Evolutionary conservation across 129 eudicot species (phyloP), one percentile per base, ranked within the genome.

Genomic region (Silybum marianum): DNA sequence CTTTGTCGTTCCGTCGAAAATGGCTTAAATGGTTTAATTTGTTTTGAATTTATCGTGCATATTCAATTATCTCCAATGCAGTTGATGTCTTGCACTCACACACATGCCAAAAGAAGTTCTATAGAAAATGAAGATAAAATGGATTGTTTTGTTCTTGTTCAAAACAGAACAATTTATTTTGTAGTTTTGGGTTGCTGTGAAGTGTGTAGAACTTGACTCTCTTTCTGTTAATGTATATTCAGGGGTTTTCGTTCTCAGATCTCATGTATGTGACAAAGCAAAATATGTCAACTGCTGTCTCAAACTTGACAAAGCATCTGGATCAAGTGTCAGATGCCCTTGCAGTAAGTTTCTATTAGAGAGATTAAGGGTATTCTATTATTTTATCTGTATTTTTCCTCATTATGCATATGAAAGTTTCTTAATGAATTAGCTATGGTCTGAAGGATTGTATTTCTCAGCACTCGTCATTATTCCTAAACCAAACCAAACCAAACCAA

Each of bases 251-350:
- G 65, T 93, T 93, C 86, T 86, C 97, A 19, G 98, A 93, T 84
- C 91, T 93, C 79, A 93, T 93, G 98, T 93, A 93, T 82, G 98
- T 91, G 71, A 93, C 98, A 39, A 91, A 89, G 91, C 79, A 63
- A n/a, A 88, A 78, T 76, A 93, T 93, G 98, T 72, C 94, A 51
- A 82, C 46, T 85, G 98, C 98, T 77, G 98, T 93, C 72, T 66
- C 94, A 76, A 93, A 85, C 89, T 82, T 93, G 88, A 91, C 94
- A 73, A 93, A 91, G 83, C 92, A 91, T 87, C 74, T 93, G 88
- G 98, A 88, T 54, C 90, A 91, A 86, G 98, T 93, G 22, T 86
- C 94, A 10, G 98, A 93, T 34, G 92, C 97, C 51, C 89, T 93
- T 81, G 97, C 97, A 24, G 98, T 91, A 87, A 89, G 93, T 89